Evolutionary conservation across 192 early-diverging fungal species (phyloP).

Genomic region (Backusella psychrophila): DNA sequence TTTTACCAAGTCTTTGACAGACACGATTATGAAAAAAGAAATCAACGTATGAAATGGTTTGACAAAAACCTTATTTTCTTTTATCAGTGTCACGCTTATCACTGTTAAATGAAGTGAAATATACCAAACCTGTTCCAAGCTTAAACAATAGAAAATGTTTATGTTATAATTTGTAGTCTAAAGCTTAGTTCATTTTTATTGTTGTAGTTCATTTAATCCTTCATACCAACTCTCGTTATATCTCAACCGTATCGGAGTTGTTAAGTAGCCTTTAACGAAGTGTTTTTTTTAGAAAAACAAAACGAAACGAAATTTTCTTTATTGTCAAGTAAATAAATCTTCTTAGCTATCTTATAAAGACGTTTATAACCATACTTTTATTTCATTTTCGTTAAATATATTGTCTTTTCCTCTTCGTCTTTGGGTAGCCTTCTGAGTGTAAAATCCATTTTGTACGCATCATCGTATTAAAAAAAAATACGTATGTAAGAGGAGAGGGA

Average conservation of each 20-base stretch:
- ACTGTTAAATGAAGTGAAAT: neutral
- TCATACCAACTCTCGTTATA: neutral
- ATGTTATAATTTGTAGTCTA: neutral
- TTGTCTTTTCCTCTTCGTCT: too few relatives aligned
- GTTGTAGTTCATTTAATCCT: neutral
- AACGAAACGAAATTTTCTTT: neutral
- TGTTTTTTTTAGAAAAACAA: neutral
- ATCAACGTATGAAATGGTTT: neutral
- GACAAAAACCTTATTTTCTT: neutral
- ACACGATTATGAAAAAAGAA: neutral
- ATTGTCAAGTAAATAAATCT: neutral
- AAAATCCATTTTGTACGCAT: neutral
- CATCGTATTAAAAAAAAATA: neutral
- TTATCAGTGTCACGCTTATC: neutral
- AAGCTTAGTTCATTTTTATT: neutral
- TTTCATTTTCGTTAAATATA: too few relatives aligned
- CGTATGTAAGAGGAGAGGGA: neutral
- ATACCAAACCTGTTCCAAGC: neutral
- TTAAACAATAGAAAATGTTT: neutral
- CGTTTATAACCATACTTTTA: neutral
- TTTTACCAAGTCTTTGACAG: neutral
- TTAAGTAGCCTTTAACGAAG: neutral
- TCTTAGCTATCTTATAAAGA: neutral
- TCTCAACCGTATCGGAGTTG: neutral
- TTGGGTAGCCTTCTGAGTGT: neutral